Evolutionary conservation across 352 stramenopile species (phyloP).

Genomic region (Phytophthora sansomeana): DNA sequence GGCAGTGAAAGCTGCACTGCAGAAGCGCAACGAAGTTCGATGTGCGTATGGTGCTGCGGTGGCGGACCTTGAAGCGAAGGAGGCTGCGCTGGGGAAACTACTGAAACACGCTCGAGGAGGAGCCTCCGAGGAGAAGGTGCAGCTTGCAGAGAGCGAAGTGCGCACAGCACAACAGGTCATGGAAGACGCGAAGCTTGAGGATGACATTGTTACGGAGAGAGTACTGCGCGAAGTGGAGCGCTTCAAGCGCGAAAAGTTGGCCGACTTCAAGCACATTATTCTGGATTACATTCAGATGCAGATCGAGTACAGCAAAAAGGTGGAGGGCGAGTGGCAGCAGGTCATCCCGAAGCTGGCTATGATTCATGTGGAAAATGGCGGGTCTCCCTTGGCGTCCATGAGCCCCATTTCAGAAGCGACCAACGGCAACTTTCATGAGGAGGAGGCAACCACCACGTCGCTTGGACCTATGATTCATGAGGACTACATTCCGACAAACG

Average conservation of each 20-base stretch:
- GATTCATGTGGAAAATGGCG: constrained; percentile 72
- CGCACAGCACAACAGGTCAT: constrained; percentile 85
- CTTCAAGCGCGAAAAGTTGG: constrained; percentile 96
- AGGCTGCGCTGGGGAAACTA: constrained; percentile 63
- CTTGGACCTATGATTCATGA: constrained; percentile 66
- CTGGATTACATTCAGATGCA: constrained; percentile 98
- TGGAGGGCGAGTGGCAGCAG: constrained; percentile 83
- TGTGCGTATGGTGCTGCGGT: constrained; percentile 88
- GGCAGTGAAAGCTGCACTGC: constrained; percentile 94
- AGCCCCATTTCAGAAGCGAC: constrained; percentile 44
- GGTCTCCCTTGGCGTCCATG: constrained; percentile 43
- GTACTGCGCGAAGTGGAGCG: constrained; percentile 97
- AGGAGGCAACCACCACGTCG: constrained; percentile 19
- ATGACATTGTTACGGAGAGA: constrained; percentile 94
- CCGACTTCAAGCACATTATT: constrained; percentile 96
- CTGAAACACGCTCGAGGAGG: constrained; percentile 62
- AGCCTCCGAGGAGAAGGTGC: constrained; percentile 83
- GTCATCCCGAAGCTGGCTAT: constrained; percentile 77
- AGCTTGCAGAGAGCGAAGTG: constrained; percentile 84
- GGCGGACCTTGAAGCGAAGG: constrained; percentile 90
- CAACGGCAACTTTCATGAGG: constrained; percentile 25
- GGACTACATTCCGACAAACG: constrained; percentile 76
- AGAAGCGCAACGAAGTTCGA: constrained; percentile 94
- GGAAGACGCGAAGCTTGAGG: constrained; percentile 92
- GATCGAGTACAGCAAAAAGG: constrained; percentile 96